Base-by-base conservation (phyloP, 768 basidiomycete species). In the Leccinellum albellum region DNA sequence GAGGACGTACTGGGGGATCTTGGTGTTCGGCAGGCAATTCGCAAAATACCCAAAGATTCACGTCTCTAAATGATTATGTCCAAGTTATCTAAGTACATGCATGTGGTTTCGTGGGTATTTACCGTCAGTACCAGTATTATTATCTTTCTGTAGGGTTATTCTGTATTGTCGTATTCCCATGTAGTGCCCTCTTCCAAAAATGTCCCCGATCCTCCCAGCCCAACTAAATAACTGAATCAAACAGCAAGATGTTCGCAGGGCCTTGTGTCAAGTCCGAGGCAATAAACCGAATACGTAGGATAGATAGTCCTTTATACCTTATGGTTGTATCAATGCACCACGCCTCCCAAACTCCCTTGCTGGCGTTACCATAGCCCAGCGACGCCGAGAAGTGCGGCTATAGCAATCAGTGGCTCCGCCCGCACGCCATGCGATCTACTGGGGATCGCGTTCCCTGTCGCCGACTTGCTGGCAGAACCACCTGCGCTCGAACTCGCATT, bases 1-100 rank as follows among this genome's bases (percentile, higher is more conserved):
- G 87, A 89, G 67, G 86, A 90, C 58, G 87, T 89, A 1, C 60
- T 89, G 46, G 86, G 84, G 3, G 88, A 89, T 61, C 74, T 89
- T 29, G 88, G 88, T 24, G 88, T 89, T 45, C 77, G 88, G 4
- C 87, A 88, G 62, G 88, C 85, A 1, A 75, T 88, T 61, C 87
- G 79, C 70, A 86, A 81, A 71, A 85, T 89, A 78, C 88, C 87
- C 2, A 75, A 75, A 66, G 73, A 74, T 45, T 73, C 75, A 4
- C 71, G 78, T 50, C 60, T 82, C 56, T 82, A 60, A 74, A 49
- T 4, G 50, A 53, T n/a, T 15, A 46, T 45, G 49, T 50, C 17
- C 35, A n/a, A 6, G 23, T 47, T 46, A n/a, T 14, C 9, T 31
- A n/a, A 47, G 14, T 50, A 52, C 17, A 37, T n/a, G 24, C 49